Evolutionary conservation across 768 basidiomycete genomes (phyloP).

Genomic region (Pleurotus giganteus): DNA sequence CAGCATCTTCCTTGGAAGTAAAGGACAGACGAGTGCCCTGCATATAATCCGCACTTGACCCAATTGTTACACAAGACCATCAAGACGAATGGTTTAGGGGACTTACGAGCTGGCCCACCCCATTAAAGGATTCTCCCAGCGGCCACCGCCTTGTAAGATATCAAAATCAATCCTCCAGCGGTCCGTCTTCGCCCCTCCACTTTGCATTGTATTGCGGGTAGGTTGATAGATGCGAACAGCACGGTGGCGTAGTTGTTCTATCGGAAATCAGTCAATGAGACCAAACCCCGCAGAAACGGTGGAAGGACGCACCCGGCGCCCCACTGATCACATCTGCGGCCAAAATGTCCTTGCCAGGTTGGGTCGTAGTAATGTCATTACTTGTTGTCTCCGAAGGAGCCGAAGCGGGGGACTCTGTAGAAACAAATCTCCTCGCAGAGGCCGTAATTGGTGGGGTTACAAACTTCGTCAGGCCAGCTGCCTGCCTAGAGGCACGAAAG

Average conservation of each 20-base stretch:
- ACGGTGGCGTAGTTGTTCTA: conserved; percentile 84
- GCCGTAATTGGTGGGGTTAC: conserved; percentile 17
- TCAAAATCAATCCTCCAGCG: conserved; percentile 97
- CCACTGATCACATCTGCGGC: conserved; percentile 84
- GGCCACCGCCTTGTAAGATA: conserved; percentile 79
- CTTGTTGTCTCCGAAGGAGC: conserved; percentile 27
- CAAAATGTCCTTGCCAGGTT: conserved; percentile 58
- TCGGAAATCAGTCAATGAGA: conserved; percentile 9
- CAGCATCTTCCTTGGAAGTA: conserved; percentile 83
- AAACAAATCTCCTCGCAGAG: conserved; percentile 23
- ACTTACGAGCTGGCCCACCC: conserved; percentile 93
- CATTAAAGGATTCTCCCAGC: conserved; percentile 99
- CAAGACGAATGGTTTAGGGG: not conserved
- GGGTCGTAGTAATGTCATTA: conserved; percentile 40
- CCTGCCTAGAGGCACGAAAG: conserved; percentile 42
- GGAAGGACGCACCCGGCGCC: conserved; percentile 63
- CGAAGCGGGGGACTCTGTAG: conserved; percentile 27
- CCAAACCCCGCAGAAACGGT: not conserved
- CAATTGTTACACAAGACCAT: not conserved
- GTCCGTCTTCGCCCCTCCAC: conserved; percentile 78
- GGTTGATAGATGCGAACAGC: conserved; percentile 91
- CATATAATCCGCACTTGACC: conserved; percentile 86
- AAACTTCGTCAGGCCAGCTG: conserved; percentile 23
- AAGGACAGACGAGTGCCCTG: conserved; percentile 86
- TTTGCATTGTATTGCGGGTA: conserved; percentile 93